A percentile compares a stretch with the other conserved stretches of the same genome.
phyloP scores from a whole-genome alignment of 1,139 yeast genomes.

The Blastobotrys malaysiensis region DNA sequence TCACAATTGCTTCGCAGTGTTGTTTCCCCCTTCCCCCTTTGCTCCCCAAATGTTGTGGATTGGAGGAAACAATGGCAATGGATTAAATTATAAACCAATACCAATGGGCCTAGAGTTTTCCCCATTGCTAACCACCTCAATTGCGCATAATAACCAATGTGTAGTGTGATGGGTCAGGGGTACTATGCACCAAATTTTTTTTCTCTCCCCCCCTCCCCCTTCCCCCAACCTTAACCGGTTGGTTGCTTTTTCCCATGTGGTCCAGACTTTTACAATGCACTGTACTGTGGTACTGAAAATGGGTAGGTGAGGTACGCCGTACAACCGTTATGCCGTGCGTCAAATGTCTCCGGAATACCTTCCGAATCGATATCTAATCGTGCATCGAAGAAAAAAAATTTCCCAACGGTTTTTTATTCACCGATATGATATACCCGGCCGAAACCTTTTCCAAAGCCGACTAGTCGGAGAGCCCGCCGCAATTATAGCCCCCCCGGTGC shows the following conservation, averaged over 20 bases:
- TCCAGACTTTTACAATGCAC: no score
- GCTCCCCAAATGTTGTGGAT: background rate
- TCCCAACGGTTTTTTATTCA: background rate
- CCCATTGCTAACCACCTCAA: background rate
- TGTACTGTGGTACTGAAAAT: no score
- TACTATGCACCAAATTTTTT: background rate
- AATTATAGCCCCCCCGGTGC: no score
- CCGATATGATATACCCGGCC: background rate
- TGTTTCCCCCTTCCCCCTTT: background rate
- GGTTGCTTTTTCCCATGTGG: background rate
- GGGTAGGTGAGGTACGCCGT: background rate
- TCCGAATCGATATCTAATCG: background rate
- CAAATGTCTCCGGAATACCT: background rate
- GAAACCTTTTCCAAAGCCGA: background rate
- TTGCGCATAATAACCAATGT: background rate
- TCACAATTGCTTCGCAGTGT: background rate
- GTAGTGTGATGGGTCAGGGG: background rate
- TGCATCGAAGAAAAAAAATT: constrained; percentile 2
- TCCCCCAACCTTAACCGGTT: no score
- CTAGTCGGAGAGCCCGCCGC: no score
- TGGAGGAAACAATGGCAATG: background rate
- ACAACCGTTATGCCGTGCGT: background rate
- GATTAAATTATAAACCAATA: background rate
- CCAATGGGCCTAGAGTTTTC: background rate
- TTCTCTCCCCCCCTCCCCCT: background rate